Conservation (phyloP, 2,329 filamentous ascomycete genomes). For the Scedosporium aurantiacum region DNA sequence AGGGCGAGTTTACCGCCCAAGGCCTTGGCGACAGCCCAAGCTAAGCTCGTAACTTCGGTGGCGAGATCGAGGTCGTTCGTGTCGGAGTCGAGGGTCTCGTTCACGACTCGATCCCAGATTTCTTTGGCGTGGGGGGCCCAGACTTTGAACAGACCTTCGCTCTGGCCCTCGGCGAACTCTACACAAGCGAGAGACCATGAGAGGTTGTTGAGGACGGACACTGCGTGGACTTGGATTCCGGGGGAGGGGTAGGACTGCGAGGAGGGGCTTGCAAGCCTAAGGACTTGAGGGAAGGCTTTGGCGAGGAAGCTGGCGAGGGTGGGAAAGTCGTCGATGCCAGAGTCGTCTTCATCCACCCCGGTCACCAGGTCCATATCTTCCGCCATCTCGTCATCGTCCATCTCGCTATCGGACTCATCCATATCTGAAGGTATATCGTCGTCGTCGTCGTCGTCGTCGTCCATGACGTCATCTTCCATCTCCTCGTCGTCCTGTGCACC, state of each 20-base stretch:
- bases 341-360: constrained; percentile 32
- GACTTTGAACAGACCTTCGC: constrained; percentile 36
- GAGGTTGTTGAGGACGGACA: constrained; percentile 55
- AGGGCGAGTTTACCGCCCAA: constrained; percentile 38
- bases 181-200: constrained; percentile 54
- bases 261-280: constrained; percentile 32
- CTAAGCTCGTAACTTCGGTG: constrained; percentile 51
- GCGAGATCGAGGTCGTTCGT: constrained; percentile 51
- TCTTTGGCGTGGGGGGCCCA: constrained; percentile 43
- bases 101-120: constrained; percentile 48
- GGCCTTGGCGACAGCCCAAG: constrained; percentile 52
- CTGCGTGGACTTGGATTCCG: constrained; percentile 39
- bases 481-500: constrained; percentile 23
- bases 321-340: constrained; percentile 40
- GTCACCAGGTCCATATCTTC: constrained; percentile 57
- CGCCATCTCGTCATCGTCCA: constrained; percentile 45
- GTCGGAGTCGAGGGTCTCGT: constrained; percentile 46
- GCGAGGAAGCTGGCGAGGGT: constrained; percentile 38
- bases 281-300: constrained; percentile 35
- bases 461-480: constrained; percentile 22
- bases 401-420: constrained; percentile 37
- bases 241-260: constrained; percentile 29
- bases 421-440: constrained; percentile 21
- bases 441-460: constrained; percentile 24
- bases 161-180: constrained; percentile 44